Base-by-base conservation (phyloP, 257 asterid species). In the Prunella vulgaris region DNA sequence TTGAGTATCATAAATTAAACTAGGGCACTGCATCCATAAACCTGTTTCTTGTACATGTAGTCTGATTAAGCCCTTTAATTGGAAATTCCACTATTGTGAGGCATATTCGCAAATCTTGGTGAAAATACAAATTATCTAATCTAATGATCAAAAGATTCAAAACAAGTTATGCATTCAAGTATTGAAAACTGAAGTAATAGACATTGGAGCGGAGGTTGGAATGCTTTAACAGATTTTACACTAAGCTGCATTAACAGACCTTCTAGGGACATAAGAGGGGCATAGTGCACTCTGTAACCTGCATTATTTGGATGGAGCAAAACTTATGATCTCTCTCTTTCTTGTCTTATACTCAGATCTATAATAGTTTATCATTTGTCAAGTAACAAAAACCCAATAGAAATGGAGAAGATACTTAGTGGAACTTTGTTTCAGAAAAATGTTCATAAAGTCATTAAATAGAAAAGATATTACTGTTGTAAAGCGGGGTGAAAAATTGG, bases 11-110 rank as follows among this genome's bases (percentile, higher is more conserved):
- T 52, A 52, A 21, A 33, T 32, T 33, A 13, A 42, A 42, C 30
- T 30, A 48, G 18, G 37, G 32, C 52, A 35, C 5, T 37, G 32
- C 52, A 62, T 20, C 35, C 22, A 20, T 1, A 25, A n/a, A 17
- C 71, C 49, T 17, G 30, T 66, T 66, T 51, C 69, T 51, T 20
- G 49, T 46, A 49, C 27, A 13, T 66, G 71, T 54, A 52, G 64
- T 68, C 22, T 21, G n/a, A 67, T 32, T 24, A 32, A 32, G 52
- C 72, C 20, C 52, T 67, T 67, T 32, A 21, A 37, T 68, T 53
- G 54, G 40, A 54, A 21, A 32, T 33, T 27, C 46, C 57, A 27
- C 48, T 14, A 56, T 37, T 38, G 12, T 24, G 44, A 30, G 56
- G 30, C 27, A n/a, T 28, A 35, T 68, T 10, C 6, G 3, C 33